These are phyloP conservation scores for Wickerhamia fluorescens DNA, from an alignment of 805 yeast genomes.

Conservation along the genomic window DNA sequence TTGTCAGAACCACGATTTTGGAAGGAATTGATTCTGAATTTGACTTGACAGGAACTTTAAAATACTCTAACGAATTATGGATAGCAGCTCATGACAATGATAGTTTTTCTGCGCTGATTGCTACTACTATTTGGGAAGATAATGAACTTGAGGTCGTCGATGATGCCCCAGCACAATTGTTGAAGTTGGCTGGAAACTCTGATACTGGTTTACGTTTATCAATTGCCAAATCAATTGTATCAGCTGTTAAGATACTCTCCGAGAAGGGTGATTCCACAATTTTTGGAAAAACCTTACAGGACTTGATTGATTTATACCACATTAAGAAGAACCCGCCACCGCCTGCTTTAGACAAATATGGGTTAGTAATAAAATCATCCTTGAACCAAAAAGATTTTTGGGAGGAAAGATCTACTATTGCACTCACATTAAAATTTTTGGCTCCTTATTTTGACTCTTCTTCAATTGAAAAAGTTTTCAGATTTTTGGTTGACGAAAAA, in stretches of 20 bases:
- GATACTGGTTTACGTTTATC: slow-evolving; percentile 70
- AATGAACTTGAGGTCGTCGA: slow-evolving; percentile 46
- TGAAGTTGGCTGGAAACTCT: slow-evolving; percentile 42
- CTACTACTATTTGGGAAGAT: slow-evolving; percentile 82
- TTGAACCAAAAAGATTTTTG: slow-evolving; percentile 65
- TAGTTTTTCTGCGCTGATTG: slow-evolving; percentile 52
- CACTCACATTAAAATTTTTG: slow-evolving; percentile 54
- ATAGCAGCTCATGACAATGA: slow-evolving; percentile 73
- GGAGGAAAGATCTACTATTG: slow-evolving; percentile 81
- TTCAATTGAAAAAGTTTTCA: slow-evolving; percentile 48
- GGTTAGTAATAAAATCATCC: slow-evolving; percentile 60
- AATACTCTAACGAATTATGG: slow-evolving; percentile 64
- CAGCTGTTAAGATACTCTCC: slow-evolving; percentile 38
- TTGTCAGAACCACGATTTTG: slow-evolving; percentile 72
- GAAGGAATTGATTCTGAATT: slow-evolving; percentile 86
- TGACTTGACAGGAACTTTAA: slow-evolving; percentile 42
- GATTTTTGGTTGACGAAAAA: slow-evolving; percentile 52
- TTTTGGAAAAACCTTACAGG: slow-evolving; percentile 29
- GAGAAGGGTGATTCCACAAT: slow-evolving; percentile 12
- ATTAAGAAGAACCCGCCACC: slow-evolving; percentile 65
- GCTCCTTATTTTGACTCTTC: slow-evolving; percentile 39
- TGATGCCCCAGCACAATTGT: slow-evolving; percentile 40
- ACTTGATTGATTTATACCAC: slow-evolving; percentile 49
- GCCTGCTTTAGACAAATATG: slow-evolving; percentile 73
- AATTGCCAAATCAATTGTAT: slow-evolving; percentile 61